Conservation (phyloP, 371 early-diverging fungal genomes). For the Mucor racemosus region DNA sequence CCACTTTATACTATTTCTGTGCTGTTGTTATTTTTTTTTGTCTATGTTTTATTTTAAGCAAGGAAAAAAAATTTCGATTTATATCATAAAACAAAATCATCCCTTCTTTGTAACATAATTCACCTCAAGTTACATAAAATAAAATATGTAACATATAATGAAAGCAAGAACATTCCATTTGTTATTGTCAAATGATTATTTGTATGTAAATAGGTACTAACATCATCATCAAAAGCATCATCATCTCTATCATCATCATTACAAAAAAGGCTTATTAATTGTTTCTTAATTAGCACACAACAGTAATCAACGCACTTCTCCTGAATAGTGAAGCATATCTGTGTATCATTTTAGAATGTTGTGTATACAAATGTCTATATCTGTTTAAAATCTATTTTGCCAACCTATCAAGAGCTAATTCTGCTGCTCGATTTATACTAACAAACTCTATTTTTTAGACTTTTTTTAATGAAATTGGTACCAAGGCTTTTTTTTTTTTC, state of each 20-base stretch:
- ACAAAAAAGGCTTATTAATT: background rate
- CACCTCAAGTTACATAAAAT: background rate
- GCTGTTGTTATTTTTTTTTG: too few relatives aligned
- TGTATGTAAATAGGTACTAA: conserved; percentile 2
- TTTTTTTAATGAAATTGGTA: background rate
- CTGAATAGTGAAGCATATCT: background rate
- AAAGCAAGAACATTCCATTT: background rate
- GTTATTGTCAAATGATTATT: conserved; percentile 4
- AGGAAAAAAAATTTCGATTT: background rate
- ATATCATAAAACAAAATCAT: background rate
- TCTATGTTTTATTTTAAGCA: background rate
- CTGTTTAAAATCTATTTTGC: too few relatives aligned
- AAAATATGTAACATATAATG: background rate
- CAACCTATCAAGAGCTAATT: background rate
- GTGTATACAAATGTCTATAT: too few relatives aligned
- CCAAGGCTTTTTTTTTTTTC: background rate
- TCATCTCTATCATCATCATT: background rate
- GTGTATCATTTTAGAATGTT: too few relatives aligned
- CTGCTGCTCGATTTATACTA: background rate
- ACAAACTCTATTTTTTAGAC: conserved; percentile 2
- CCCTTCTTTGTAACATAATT: background rate
- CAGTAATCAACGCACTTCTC: background rate
- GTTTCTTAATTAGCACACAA: background rate
- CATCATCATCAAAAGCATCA: background rate
- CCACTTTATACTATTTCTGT: too few relatives aligned